A percentile compares a stretch with the other conserved stretches of the same genome.
Evolutionary conservation across 1,284 basidiomycete species (phyloP).

Genomic region (Boletellus dicymbophilus): DNA sequence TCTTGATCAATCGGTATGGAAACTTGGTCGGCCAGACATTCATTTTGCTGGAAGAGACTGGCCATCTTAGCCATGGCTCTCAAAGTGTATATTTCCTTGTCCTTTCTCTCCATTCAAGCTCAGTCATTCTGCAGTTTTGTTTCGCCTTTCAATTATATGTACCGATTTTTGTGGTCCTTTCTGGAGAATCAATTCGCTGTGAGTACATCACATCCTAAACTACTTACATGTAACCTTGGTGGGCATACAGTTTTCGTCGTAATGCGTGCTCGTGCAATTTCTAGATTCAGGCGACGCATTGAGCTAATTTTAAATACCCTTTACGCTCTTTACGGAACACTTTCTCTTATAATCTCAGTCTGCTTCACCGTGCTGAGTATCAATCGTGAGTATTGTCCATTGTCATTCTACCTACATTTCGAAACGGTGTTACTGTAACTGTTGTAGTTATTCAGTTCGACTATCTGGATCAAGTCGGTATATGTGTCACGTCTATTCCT

Average conservation of each 20-base stretch:
- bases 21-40: conserved; percentile 24
- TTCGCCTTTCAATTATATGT: conserved; percentile 2
- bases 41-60: conserved; percentile 24
- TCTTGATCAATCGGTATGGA: conserved; percentile 27
- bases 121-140: conserved; percentile 21
- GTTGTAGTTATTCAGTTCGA: conserved; percentile 3
- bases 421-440: too few species aligned
- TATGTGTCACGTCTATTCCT: conserved; percentile 5
- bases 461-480: conserved; percentile 8
- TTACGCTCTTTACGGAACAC: conserved; percentile 13
- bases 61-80: conserved; percentile 17
- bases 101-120: background rate
- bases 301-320: background rate
- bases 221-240: too few species aligned
- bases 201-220: background rate
- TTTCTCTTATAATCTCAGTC: background rate
- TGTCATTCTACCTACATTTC: too few species aligned
- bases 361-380: too few species aligned
- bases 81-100: conserved; percentile 6
- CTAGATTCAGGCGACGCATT: conserved; percentile 8
- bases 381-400: background rate
- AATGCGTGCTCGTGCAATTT: conserved; percentile 25
- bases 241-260: conserved; percentile 21
- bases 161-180: conserved; percentile 12
- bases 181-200: conserved; percentile 27